Base-by-base conservation (phyloP, 805 yeast genomes). In the Pichia ethanolica region DNA sequence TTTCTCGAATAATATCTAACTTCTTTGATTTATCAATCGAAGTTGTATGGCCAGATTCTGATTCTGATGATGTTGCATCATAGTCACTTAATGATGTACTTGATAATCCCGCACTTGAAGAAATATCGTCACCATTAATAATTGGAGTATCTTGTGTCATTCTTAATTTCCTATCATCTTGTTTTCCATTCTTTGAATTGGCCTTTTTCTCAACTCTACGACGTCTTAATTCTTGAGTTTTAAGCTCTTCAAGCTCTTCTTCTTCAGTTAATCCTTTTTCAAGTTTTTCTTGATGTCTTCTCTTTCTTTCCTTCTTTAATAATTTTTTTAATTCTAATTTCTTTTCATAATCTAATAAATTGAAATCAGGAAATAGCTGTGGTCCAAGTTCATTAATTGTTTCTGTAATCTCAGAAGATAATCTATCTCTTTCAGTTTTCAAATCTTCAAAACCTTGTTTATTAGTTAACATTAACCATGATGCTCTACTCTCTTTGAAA, bases 341-440 rank as follows among this genome's bases (percentile, higher is more conserved):
- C 51, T 74, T 70, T 52, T 72, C 73, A 53, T 73, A 64, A 49
- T 76, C 76, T 46, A 75, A 64, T 51, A 78, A 65, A 55, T 83
- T 83, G 62, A 90, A 86, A 67, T 90, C 97, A 5, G 96, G 91
- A 73, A 82, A 90, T 48, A 93, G 66, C 60, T 82, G 78, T 5
- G 95, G 93, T 0, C 97, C 98, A 50, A 82, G 76, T 41, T 77
- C 79, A 63, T 90, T 89, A 44, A 91, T 89, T 5, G 81, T 65
- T 39, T 83, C 86, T 0, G 96, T 87, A 50, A 93, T 86, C 49
- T 86, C 83, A 53, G 73, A 76, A 25, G 87, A 79, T 51, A 91
- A 72, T 53, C 74, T 75, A 39, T 70, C 69, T 54, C 98, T 74
- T 45, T 78, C 73, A 30, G 71, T 67, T 58, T 86, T 82, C 56